phyloP scores from a whole-genome alignment of 1,284 basidiomycete species.

The Tilletia walkeri region DNA sequence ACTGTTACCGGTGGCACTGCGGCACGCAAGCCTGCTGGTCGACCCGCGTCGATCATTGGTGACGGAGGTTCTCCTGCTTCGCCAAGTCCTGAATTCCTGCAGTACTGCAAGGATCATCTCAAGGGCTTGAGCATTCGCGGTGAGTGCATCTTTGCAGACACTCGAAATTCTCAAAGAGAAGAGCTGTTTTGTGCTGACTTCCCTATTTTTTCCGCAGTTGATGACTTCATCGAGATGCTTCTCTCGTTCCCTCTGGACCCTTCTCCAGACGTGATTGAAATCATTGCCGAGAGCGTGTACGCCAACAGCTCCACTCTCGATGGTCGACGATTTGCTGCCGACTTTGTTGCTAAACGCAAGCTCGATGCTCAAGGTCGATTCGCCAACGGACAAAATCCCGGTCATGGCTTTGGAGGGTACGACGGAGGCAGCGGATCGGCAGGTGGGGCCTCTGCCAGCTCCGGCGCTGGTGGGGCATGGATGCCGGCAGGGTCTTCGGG shows the following conservation, averaged over 20 bases:
- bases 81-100: constrained; percentile 83
- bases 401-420: constrained; percentile 2
- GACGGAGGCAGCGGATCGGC: constrained; percentile 16
- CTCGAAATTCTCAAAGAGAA: no score
- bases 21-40: constrained; percentile 25
- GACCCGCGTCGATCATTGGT: constrained; percentile 27
- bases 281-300: constrained; percentile 65
- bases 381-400: neutral
- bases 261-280: constrained; percentile 51
- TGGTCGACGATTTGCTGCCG: constrained; percentile 85
- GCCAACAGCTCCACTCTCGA: constrained; percentile 90
- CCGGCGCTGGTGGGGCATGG: neutral
- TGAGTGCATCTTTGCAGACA: constrained; percentile 55
- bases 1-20: constrained; percentile 34
- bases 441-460: neutral
- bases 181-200: neutral
- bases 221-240: constrained; percentile 57
- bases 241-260: constrained; percentile 56
- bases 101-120: constrained; percentile 83
- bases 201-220: constrained; percentile 28
- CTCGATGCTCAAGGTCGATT: constrained; percentile 41
- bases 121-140: constrained; percentile 79
- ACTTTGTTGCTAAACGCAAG: constrained; percentile 84
- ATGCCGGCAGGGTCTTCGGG: constrained; percentile 19
- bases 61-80: constrained; percentile 55